Evolutionary conservation across 2,329 filamentous ascomycete genomes (phyloP), one percentile per base, ranked within the genome.

Genomic region (Aspergillus sp.): DNA sequence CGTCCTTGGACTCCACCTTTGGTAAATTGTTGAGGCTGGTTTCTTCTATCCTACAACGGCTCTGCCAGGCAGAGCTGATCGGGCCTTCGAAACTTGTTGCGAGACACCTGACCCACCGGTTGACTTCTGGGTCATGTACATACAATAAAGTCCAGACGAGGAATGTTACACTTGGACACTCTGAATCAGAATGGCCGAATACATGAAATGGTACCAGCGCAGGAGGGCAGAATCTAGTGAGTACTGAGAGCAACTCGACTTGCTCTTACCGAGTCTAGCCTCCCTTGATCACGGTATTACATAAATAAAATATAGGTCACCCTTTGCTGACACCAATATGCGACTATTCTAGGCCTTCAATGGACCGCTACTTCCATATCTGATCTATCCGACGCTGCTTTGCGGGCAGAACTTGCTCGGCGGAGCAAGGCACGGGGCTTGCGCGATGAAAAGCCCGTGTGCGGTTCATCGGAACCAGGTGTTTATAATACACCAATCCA

Each of bases 401-500:
- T 78, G 49, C 69, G 61, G 60, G 70, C 71, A 29, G 75, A 77
- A 54, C 67, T 76, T 47, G 60, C 57, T 14, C 70, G 70, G 47
- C 66, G 72, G 57, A 63, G 63, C 63, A 63, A 58, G 18, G 51
- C 56, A 57, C 61, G 57, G 59, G 58, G 63, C n/a, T 49, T 58
- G 29, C 61, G 62, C 46, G 52, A 57, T 36, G 67, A 69, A 45
- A 64, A 67, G 16, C 63, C 74, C 53, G 61, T 67, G 49, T 78
- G 77, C 58, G 77, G 77, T 50, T 75, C 75, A 29, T 67, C 59
- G 14, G 65, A 70, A 47, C 64, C 67, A 29, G 76, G 76, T 36
- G 65, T 66, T 6, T 91, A 91, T 74, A 87, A 91, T 64, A 89
- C 86, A 0, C 78, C 83, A 2, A 77, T 87, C 47, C 89, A 91